Percentiles rank a stretch among this genome's conserved stretches.
Evolutionary conservation across 257 asterid genomes (phyloP).

Genomic region (Solanum pennellii): DNA sequence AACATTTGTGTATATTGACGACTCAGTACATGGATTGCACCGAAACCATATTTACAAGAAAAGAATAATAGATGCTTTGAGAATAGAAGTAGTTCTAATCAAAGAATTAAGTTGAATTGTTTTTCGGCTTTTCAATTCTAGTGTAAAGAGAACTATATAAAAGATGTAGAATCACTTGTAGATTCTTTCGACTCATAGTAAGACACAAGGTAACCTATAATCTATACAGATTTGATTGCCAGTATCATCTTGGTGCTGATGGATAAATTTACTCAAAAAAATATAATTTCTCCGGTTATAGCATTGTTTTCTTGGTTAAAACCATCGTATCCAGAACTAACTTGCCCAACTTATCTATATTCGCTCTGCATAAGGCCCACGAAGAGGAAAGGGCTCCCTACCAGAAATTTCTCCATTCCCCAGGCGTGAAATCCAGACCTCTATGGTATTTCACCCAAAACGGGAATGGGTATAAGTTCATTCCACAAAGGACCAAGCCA

Average conservation of each 20-base stretch:
- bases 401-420: not conserved
- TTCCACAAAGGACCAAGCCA: not conserved
- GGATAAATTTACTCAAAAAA: not conserved
- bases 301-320: not conserved
- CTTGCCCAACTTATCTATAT: not conserved
- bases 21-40: too few species aligned
- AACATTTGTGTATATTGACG: too few species aligned
- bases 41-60: not conserved
- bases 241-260: not conserved
- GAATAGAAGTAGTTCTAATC: not conserved
- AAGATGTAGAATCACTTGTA: not conserved
- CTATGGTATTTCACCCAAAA: not conserved
- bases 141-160: not conserved
- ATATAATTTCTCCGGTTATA: not conserved
- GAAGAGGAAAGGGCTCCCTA: not conserved
- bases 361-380: not conserved
- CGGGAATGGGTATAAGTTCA: not conserved
- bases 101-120: not conserved
- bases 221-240: not conserved
- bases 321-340: not conserved
- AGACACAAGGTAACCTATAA: not conserved
- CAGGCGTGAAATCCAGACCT: not conserved
- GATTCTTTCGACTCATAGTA: not conserved
- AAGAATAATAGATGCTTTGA: not conserved
- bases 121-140: not conserved